Evolutionary conservation across 352 stramenopile genomes (phyloP), one percentile per base, ranked within the genome.

Genomic region (Globisporangium echinulatum): DNA sequence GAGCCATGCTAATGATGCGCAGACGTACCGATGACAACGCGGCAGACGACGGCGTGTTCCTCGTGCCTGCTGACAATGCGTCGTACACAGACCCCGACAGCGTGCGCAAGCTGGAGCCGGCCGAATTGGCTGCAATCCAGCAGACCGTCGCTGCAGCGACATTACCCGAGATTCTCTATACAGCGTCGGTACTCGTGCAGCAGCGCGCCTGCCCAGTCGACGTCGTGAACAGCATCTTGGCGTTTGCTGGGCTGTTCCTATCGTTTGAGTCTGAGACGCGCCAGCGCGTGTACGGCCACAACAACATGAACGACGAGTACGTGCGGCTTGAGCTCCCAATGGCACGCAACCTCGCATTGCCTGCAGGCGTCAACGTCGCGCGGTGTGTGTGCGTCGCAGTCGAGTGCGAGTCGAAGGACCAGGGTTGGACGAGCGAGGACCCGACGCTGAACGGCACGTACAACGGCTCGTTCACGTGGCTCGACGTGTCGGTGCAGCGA

Each of bases 361-460:
- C 82, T 1, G 14, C 39, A 1, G 82, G 79, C n/a, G 62, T 88
- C 10, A 49, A 66, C 15, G 51, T 74, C 33, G 70, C 60, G 37
- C 65, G 68, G 15, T 88, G 79, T 44, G 58, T 67, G 10, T 58
- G 77, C 19, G 17, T 88, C 37, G 70, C 79, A 7, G 74, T 69
- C 13, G 78, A 92, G 49, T 86, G 72, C 49, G 63, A 64, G 46
- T 90, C 82, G 2, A 80, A 83, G 43, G 82, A 92, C 54, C 82
- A 92, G 56, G 82, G 80, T 13, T 92, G 82, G 82, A 80, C 82
- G 14, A 76, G 62, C 3, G 62, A 72, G 36, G 63, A 64, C n/a
- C 54, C 51, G 7, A 68, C 75, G 60, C 56, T 78, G 40, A 82
- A 90, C 19, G 69, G 72, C 11, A 88, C 80, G 17, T 92, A 92